These are phyloP conservation scores for Isoetes taiwanensis DNA, from an alignment of 75 land plant genomes.

Conservation along the genomic window DNA sequence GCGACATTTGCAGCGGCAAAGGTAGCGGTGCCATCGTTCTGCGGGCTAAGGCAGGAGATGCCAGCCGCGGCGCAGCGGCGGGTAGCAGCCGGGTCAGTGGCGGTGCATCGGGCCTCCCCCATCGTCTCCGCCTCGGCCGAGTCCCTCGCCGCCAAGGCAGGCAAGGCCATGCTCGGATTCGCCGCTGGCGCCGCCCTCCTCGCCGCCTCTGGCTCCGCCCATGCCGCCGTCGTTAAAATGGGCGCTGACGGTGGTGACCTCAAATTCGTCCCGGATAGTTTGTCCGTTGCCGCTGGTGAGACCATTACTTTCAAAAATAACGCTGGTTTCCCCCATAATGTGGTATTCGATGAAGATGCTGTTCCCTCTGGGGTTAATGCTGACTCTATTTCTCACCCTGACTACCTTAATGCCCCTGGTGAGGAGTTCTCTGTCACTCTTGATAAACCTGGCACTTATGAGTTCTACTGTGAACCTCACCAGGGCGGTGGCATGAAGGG, in stretches of 20 bases:
- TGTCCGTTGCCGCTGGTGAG: conserved; percentile 49
- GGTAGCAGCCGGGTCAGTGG: not conserved
- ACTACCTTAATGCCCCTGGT: conserved; percentile 55
- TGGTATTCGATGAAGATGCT: conserved; percentile 74
- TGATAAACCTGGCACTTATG: conserved; percentile 52
- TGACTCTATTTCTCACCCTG: conserved; percentile 47
- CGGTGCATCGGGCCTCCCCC: not conserved
- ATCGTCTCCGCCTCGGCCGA: not conserved
- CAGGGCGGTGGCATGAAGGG: conserved; percentile 82
- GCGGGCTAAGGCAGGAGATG: not conserved
- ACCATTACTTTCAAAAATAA: conserved; percentile 70
- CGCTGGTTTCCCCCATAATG: conserved; percentile 89
- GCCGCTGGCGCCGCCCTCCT: not conserved
- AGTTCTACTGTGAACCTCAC: conserved; percentile 79
- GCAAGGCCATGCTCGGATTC: not conserved
- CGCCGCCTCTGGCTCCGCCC: conserved; percentile 14
- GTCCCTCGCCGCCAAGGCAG: not conserved
- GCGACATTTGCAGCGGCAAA: not conserved
- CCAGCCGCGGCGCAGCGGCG: not conserved
- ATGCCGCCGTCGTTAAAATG: conserved; percentile 46
- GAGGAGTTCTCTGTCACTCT: conserved; percentile 47
- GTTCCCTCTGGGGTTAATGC: conserved; percentile 63
- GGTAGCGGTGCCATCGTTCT: not conserved
- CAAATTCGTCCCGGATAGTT: conserved; percentile 37
- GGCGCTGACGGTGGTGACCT: conserved; percentile 52